Evolutionary conservation across 306 rosid species (phyloP), one percentile per base, ranked within the genome.

Genomic region (Benincasa hispida): DNA sequence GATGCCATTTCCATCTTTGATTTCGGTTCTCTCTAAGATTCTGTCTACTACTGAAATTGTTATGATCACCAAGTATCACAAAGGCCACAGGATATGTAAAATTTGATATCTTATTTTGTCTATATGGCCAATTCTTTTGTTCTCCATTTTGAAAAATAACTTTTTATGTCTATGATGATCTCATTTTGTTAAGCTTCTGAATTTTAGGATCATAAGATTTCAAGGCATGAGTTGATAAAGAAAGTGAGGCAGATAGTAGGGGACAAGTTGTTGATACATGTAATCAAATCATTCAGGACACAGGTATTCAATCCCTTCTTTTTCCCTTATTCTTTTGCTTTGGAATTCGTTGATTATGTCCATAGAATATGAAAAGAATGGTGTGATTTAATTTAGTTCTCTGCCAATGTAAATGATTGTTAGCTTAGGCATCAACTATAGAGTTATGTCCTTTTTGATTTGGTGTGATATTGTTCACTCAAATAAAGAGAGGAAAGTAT

Each of bases 1-100:
- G 96, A 85, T 94, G 87, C 91, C 96, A 62, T 84, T 94, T 55
- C 82, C 95, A 4, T 13, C 80, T 76, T 76, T 94, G 27, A 85
- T 94, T 35, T 78, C 88, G 3, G 88, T 73, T 55, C 97, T 94
- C 25, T 83, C 96, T 0, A 86, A 81, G 85, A 78, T 79, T 47
- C 80, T 94, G 72, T 93, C 92, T 47, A 74, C 84, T 14, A 57
- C 81, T 32, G 56, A 83, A 11, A n/a, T 89, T 70, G 82, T 74
- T 15, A 24, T 82, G 84, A 80, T 94, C 75, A 47, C 77, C 82
- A 88, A 90, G 87, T 74, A 72, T 58, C 90, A 87, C 76, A 86
- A 66, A 69, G 86, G 82, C 12, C 87, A 89, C 79, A 79, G 24
- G 39, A 97, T 90, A 68, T 75, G 90, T 82, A 25, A 25, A 2